A percentile compares a stretch with the other conserved stretches of the same genome.
Conservation (phyloP, 1,139 yeast genomes). For the Meyerozyma smithsonii region DNA sequence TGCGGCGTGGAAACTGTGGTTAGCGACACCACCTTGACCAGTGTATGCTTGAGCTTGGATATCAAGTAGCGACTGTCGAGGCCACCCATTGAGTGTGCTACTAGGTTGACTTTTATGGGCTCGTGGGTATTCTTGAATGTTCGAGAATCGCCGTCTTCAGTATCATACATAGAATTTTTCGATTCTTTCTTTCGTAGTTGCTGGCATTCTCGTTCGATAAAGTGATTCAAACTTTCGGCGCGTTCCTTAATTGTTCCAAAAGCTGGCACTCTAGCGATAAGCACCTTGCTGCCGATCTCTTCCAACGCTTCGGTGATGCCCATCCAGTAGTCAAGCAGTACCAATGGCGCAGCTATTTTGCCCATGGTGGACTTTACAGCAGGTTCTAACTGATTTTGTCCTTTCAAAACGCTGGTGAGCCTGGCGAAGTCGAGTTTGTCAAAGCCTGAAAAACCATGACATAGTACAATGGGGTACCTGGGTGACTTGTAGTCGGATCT, state of each 20-base stretch:
- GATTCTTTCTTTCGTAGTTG: slow-evolving; percentile 23
- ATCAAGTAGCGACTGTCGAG: slow-evolving; percentile 77
- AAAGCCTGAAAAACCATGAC: slow-evolving; percentile 85
- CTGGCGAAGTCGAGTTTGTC: slow-evolving; percentile 39
- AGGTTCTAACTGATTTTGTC: slow-evolving; percentile 10
- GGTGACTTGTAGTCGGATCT: slow-evolving; percentile 30
- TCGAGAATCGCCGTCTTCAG: slow-evolving; percentile 8
- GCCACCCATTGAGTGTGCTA: slow-evolving; percentile 97
- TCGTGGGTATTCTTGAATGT: slow-evolving; percentile 16
- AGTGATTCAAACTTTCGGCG: slow-evolving; percentile 53
- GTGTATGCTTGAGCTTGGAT: slow-evolving; percentile 39
- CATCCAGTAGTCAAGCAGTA: slow-evolving; percentile 64
- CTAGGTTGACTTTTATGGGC: slow-evolving; percentile 55
- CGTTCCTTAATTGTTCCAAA: slow-evolving; percentile 72
- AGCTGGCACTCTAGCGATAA: slow-evolving; percentile 78
- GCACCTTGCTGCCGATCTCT: slow-evolving; percentile 59
- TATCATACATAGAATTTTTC: slow-evolving; percentile 27
- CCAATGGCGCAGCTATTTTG: slow-evolving; percentile 28
- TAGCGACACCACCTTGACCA: slow-evolving; percentile 59
- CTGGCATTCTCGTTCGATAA: slow-evolving; percentile 42
- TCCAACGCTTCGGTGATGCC: slow-evolving; percentile 67
- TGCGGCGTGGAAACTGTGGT: slow-evolving; percentile 90
- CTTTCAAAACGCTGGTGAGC: slow-evolving; percentile 16
- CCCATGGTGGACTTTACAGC: slow-evolving; percentile 9
- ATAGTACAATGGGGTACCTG: slow-evolving; percentile 63